phyloP scores from a whole-genome alignment of 2,329 filamentous ascomycete species.

The Epichloe gansuensis region DNA sequence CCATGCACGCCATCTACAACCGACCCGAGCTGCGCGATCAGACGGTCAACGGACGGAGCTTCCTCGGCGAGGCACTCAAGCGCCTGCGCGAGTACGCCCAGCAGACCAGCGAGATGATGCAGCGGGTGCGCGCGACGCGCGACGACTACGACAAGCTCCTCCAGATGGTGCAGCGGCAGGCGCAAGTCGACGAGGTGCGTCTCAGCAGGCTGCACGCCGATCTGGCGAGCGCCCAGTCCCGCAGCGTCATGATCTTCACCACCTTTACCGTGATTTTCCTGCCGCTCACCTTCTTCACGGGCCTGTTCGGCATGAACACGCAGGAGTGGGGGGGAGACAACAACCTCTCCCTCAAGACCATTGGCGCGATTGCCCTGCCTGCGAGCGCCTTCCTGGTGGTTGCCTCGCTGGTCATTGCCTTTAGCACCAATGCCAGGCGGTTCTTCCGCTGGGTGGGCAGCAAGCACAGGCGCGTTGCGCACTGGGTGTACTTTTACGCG shows the following conservation, averaged over 20 bases:
- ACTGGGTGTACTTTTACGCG: slow-evolving; percentile 12
- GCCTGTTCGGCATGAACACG: slow-evolving; percentile 53
- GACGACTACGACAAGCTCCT: slow-evolving; percentile 53
- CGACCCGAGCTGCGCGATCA: slow-evolving; percentile 26
- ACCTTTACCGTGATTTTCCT: slow-evolving; percentile 51
- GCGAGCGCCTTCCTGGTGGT: slow-evolving; percentile 35
- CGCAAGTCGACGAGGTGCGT: slow-evolving; percentile 52
- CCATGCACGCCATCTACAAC: slow-evolving; percentile 32
- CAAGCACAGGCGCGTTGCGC: slow-evolving; percentile 5
- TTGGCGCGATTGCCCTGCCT: slow-evolving; percentile 36
- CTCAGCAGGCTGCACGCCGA: slow-evolving; percentile 50
- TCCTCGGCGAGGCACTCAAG: slow-evolving; percentile 38
- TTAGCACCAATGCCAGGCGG: slow-evolving; percentile 33
- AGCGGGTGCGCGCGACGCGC: slow-evolving; percentile 42
- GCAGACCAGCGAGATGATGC: slow-evolving; percentile 43
- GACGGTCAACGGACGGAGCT: slow-evolving; percentile 34
- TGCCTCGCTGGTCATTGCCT: slow-evolving; percentile 40
- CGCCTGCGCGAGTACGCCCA: slow-evolving; percentile 42
- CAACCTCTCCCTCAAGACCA: slow-evolving; percentile 28
- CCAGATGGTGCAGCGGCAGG: slow-evolving; percentile 54
- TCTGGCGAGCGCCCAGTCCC: slow-evolving; percentile 46
- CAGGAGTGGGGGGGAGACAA: slow-evolving; percentile 43
- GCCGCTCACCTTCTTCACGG: slow-evolving; percentile 51
- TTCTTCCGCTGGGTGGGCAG: slow-evolving; percentile 16
- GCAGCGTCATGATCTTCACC: slow-evolving; percentile 54